Conservation (phyloP, 768 basidiomycete species). For the Lyophyllum semitale region DNA sequence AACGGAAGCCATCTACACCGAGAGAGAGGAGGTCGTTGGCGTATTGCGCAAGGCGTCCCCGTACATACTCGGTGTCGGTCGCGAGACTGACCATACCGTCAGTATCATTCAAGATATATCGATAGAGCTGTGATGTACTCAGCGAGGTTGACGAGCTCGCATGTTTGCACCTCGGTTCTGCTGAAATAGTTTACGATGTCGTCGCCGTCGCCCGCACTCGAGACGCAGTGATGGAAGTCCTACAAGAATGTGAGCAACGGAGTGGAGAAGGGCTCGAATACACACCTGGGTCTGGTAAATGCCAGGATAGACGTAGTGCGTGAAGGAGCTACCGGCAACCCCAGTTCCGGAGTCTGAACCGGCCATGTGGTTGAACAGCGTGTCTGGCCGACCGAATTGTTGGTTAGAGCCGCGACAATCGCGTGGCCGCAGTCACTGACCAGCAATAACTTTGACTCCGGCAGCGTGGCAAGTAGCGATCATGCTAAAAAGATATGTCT, state of each 20-base stretch:
- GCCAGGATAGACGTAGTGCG: conserved; percentile 54
- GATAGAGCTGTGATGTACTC: conserved; percentile 37
- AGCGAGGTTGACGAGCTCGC: conserved; percentile 51
- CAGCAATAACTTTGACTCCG: conserved; percentile 59
- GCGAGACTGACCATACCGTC: conserved; percentile 43
- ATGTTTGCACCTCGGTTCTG: conserved; percentile 57
- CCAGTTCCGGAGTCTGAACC: conserved; percentile 50
- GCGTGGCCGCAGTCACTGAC: conserved; percentile 23
- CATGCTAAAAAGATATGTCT: conserved; percentile 35
- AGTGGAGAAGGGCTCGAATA: conserved; percentile 25
- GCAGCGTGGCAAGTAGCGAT: conserved; percentile 50
- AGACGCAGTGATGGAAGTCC: conserved; percentile 65
- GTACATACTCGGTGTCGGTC: conserved; percentile 63
- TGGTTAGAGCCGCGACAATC: background rate
- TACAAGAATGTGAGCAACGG: conserved; percentile 9
- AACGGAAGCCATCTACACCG: conserved; percentile 61
- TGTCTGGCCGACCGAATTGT: conserved; percentile 33
- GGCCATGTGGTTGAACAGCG: conserved; percentile 70
- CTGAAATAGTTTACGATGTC: conserved; percentile 58
- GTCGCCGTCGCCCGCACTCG: no score
- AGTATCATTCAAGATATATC: background rate
- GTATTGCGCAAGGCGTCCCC: conserved; percentile 53
- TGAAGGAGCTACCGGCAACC: conserved; percentile 49
- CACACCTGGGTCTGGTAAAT: conserved; percentile 49
- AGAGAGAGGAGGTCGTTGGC: conserved; percentile 62